Conservation (phyloP, 2,329 filamentous ascomycete species). For the Ploettnerulaceae sp. region DNA sequence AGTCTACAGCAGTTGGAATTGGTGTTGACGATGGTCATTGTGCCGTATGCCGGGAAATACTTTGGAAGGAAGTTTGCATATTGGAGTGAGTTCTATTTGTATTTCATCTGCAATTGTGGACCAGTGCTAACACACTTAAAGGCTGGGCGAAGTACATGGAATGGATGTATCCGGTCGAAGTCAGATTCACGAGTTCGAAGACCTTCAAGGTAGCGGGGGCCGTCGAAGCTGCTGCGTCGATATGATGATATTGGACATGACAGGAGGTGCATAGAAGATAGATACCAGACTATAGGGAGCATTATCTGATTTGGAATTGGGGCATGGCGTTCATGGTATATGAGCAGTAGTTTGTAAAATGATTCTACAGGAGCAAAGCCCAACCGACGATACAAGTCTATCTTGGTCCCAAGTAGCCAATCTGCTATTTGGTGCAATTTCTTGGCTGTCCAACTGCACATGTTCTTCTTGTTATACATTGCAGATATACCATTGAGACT, state of each 20-base stretch:
- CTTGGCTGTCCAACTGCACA: no score
- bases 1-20: slow-evolving; percentile 91
- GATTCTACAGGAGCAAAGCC: slow-evolving; percentile 9
- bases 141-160: slow-evolving; percentile 93
- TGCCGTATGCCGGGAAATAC: slow-evolving; percentile 93
- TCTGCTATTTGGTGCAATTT: no score
- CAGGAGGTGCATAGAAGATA: slow-evolving; percentile 6
- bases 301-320: slow-evolving; percentile 7
- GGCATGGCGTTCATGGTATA: slow-evolving; percentile 15
- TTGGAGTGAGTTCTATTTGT: slow-evolving; percentile 65
- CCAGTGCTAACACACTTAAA: slow-evolving; percentile 35
- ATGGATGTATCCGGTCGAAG: slow-evolving; percentile 83
- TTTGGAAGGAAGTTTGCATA: slow-evolving; percentile 92
- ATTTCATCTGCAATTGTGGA: background rate
- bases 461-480: no score
- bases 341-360: slow-evolving; percentile 11
- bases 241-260: slow-evolving; percentile 17
- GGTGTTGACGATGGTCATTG: slow-evolving; percentile 86
- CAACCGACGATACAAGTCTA: slow-evolving; percentile 7
- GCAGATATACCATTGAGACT: no score
- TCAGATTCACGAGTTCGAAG: slow-evolving; percentile 59
- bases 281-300: slow-evolving; percentile 10
- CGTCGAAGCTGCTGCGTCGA: slow-evolving; percentile 48
- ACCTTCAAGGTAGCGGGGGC: slow-evolving; percentile 59
- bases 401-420: no score